These are phyloP conservation scores for Trametes sanguinea DNA, from an alignment of 768 basidiomycete genomes.

Conservation along the genomic window DNA sequence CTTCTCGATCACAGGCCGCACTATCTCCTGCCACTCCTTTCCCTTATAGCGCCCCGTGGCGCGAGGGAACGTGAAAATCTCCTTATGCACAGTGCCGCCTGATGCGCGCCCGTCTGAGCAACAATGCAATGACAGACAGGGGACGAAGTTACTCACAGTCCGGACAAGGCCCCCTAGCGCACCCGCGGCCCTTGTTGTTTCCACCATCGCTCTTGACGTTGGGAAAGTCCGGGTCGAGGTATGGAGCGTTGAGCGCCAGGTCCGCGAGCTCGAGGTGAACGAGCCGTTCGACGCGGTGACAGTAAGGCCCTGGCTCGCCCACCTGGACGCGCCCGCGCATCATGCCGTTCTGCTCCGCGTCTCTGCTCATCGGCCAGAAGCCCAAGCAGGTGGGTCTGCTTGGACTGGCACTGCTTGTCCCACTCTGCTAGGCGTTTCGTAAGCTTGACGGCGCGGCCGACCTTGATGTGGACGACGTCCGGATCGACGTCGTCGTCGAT, in stretches of 20 bases:
- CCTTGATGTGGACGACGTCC: slow-evolving; percentile 65
- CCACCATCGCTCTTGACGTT: slow-evolving; percentile 26
- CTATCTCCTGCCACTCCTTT: slow-evolving; percentile 73
- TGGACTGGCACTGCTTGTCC: slow-evolving; percentile 80
- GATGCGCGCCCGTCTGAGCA: background rate
- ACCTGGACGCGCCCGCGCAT: slow-evolving; percentile 67
- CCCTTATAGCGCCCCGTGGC: slow-evolving; percentile 57
- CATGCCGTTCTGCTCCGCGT: slow-evolving; percentile 44
- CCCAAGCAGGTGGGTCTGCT: slow-evolving; percentile 74
- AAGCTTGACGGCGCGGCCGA: slow-evolving; percentile 76
- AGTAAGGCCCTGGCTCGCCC: slow-evolving; percentile 62
- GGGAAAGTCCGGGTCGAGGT: slow-evolving; percentile 56
- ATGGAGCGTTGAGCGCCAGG: slow-evolving; percentile 55
- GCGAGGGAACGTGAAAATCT: slow-evolving; percentile 75
- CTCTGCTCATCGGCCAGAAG: slow-evolving; percentile 65
- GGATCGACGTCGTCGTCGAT: slow-evolving; percentile 59
- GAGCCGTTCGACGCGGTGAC: slow-evolving; percentile 76
- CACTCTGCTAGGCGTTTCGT: slow-evolving; percentile 75
- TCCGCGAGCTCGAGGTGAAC: slow-evolving; percentile 83
- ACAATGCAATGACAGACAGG: slow-evolving; percentile 15
- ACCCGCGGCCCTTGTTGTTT: slow-evolving; percentile 13
- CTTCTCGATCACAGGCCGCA: slow-evolving; percentile 73
- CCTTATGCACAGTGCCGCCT: slow-evolving; percentile 68
- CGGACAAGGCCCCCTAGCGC: slow-evolving; percentile 35
- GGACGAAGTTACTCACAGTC: slow-evolving; percentile 43